These are phyloP conservation scores for Coleophoma crateriformis DNA, from an alignment of 2,329 filamentous ascomycete genomes.

Conservation along the genomic window DNA sequence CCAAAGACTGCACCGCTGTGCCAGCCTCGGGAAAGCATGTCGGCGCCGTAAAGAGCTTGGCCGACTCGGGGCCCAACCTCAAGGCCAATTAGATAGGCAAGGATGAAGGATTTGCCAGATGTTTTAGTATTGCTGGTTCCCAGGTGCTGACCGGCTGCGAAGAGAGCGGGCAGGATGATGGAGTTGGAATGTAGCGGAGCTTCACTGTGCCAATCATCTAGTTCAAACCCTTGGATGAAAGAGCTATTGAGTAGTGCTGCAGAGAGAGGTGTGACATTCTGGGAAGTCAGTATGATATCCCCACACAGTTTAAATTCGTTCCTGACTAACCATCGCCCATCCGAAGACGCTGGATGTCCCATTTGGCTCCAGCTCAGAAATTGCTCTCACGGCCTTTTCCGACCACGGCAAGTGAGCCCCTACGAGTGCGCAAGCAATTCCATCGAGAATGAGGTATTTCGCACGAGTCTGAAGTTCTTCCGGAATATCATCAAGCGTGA, in stretches of 20 bases:
- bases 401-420: slow-evolving; percentile 35
- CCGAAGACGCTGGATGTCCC: slow-evolving; percentile 23
- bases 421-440: slow-evolving; percentile 33
- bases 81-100: slow-evolving; percentile 32
- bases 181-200: slow-evolving; percentile 34
- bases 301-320: not conserved
- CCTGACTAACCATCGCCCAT: slow-evolving; percentile 10
- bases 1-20: slow-evolving; percentile 16
- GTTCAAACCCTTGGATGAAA: slow-evolving; percentile 37
- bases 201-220: slow-evolving; percentile 36
- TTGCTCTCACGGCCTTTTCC: slow-evolving; percentile 27
- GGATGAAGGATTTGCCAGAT: slow-evolving; percentile 26
- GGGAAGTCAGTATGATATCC: not conserved
- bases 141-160: slow-evolving; percentile 26
- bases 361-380: slow-evolving; percentile 26
- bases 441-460: slow-evolving; percentile 38
- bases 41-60: slow-evolving; percentile 28
- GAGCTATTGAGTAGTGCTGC: slow-evolving; percentile 36
- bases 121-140: not conserved
- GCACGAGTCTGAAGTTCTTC: slow-evolving; percentile 25
- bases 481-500: slow-evolving; percentile 26
- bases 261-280: slow-evolving; percentile 30
- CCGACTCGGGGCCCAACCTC: slow-evolving; percentile 34
- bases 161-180: slow-evolving; percentile 32
- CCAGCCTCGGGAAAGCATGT: slow-evolving; percentile 31